Evolutionary conservation across 140 eudicot genomes (phyloP).

Genomic region (Oenanthe javanica): DNA sequence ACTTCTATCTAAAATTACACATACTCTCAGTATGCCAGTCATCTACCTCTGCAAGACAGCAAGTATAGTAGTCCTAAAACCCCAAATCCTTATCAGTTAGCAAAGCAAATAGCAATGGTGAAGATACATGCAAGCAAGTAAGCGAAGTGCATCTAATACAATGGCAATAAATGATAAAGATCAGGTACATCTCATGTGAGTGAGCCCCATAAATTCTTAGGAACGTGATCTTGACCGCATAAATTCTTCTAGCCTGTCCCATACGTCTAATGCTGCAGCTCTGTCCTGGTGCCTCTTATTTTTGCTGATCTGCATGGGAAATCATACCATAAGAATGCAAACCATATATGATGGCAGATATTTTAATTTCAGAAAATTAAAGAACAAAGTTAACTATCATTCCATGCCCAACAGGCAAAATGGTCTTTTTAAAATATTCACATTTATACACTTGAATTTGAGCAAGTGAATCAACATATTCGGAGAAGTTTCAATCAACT

Average conservation of each 20-base stretch:
- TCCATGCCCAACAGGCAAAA: background rate
- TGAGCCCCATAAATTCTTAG: constrained; percentile 23
- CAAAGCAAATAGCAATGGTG: background rate
- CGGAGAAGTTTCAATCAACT: background rate
- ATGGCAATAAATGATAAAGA: background rate
- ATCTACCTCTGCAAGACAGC: background rate
- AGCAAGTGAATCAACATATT: background rate
- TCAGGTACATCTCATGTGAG: background rate
- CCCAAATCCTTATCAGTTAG: background rate
- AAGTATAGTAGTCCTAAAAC: background rate
- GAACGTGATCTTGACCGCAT: constrained; percentile 84
- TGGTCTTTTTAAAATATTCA: background rate
- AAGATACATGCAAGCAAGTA: background rate
- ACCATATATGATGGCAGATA: background rate
- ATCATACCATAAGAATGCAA: constrained; percentile 3
- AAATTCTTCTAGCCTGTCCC: constrained; percentile 91
- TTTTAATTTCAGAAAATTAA: background rate
- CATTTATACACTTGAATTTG: background rate
- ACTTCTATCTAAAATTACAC: background rate
- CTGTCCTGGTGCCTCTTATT: constrained; percentile 94
- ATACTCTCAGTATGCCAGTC: background rate
- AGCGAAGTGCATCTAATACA: background rate
- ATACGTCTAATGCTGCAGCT: constrained; percentile 98
- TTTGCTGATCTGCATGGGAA: constrained; percentile 72
- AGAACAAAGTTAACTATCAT: background rate